These are phyloP conservation scores for Chrysanthemum seticuspe DNA, from an alignment of 129 eudicot genomes.

Conservation along the genomic window DNA sequence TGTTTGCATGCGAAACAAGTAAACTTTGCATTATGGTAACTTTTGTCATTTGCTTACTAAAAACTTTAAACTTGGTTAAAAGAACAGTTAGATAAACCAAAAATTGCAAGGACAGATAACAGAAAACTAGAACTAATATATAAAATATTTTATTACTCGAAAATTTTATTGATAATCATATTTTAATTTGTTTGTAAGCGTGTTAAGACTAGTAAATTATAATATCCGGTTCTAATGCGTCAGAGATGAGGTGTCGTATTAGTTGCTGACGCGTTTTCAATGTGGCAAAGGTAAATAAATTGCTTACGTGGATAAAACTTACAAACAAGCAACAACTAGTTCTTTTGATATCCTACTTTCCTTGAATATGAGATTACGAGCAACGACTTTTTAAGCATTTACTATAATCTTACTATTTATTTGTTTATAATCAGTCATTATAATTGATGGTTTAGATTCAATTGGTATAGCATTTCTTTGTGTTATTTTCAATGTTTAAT, in stretches of 20 bases:
- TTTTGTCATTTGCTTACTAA: too few relatives aligned
- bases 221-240: conserved; percentile 11
- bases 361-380: neutral
- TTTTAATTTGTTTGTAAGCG: neutral
- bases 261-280: conserved; percentile 5
- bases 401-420: too few relatives aligned
- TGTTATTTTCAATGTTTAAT: too few relatives aligned
- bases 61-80: too few relatives aligned
- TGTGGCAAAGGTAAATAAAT: neutral
- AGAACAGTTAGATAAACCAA: too few relatives aligned
- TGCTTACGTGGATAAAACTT: neutral
- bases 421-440: neutral
- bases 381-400: neutral
- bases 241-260: conserved; percentile 4
- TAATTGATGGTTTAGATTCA: neutral
- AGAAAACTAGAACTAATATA: too few relatives aligned
- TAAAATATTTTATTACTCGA: too few relatives aligned
- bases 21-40: too few relatives aligned
- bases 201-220: neutral
- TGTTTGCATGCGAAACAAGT: too few relatives aligned
- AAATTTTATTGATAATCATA: too few relatives aligned
- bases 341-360: neutral
- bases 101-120: too few relatives aligned
- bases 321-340: neutral
- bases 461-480: neutral